Percentiles rank a stretch among this genome's conserved stretches.
phyloP scores from a whole-genome alignment of 2,329 filamentous ascomycete genomes.

The Diaporthe destruens region DNA sequence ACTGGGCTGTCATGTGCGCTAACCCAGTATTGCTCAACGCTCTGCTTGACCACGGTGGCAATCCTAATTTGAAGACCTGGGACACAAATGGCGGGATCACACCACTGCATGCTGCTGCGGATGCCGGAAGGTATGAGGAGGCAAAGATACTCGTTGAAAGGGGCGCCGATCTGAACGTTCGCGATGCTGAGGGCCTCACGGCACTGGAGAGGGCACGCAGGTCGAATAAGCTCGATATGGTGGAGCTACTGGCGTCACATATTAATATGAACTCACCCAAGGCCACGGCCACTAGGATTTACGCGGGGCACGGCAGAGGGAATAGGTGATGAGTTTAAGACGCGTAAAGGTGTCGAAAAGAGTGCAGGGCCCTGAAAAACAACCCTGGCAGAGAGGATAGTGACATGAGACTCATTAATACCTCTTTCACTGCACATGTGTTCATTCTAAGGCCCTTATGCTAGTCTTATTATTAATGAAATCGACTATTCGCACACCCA shows the following conservation, averaged over 20 bases:
- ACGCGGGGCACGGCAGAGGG: not conserved
- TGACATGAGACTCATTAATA: too few relatives aligned
- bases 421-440: too few relatives aligned
- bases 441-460: too few relatives aligned
- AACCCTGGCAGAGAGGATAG: too few relatives aligned
- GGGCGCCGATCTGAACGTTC: not conserved
- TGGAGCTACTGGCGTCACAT: constrained; percentile 11
- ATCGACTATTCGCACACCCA: too few relatives aligned
- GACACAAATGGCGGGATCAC: not conserved
- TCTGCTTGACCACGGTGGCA: constrained; percentile 4
- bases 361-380: too few relatives aligned
- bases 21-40: constrained; percentile 1
- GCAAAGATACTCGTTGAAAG: constrained; percentile 4
- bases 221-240: constrained; percentile 24
- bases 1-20: constrained; percentile 10
- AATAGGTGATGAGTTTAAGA: not conserved
- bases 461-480: too few relatives aligned
- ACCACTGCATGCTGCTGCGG: constrained; percentile 3
- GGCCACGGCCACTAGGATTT: not conserved
- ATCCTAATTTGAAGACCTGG: constrained; percentile 1
- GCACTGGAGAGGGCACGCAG: not conserved
- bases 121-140: not conserved
- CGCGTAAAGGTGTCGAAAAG: not conserved
- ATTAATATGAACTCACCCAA: not conserved
- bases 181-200: constrained; percentile 1